phyloP scores from a whole-genome alignment of 2,329 filamentous ascomycete species.

The Botrytis tulipae region DNA sequence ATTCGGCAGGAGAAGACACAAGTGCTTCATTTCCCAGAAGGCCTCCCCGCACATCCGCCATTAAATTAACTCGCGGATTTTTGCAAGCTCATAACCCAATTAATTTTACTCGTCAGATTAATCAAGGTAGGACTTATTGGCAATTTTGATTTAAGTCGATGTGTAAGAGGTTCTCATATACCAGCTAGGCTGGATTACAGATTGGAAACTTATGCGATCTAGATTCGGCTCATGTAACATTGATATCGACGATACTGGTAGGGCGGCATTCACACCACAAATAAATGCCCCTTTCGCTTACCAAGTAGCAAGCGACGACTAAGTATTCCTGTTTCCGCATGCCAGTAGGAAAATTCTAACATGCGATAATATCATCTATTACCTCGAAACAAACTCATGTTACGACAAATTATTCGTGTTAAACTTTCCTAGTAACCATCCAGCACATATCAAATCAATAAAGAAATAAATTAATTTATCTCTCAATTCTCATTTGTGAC shows the following conservation, averaged over 20 bases:
- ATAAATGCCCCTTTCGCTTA: neutral
- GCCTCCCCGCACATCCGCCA: no score
- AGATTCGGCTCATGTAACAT: neutral
- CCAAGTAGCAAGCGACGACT: neutral
- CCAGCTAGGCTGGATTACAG: no score
- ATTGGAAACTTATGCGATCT: no score
- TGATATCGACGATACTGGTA: neutral
- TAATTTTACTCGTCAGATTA: no score
- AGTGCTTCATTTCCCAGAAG: fast-evolving
- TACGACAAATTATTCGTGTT: neutral
- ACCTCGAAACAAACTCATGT: no score
- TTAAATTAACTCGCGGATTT: no score
- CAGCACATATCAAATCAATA: neutral
- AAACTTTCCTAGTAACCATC: fast-evolving
- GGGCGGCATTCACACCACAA: neutral
- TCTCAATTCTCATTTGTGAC: neutral
- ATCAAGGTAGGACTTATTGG: no score
- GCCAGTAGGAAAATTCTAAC: neutral
- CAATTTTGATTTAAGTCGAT: neutral
- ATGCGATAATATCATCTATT: neutral
- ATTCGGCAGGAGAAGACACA: no score
- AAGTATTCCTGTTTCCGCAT: neutral
- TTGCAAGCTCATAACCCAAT: no score
- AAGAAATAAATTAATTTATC: neutral
- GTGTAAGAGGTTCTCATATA: no score